Percentiles rank a stretch among this genome's conserved stretches.
Conservation (phyloP, 345 rosid genomes). For the Stellera chamaejasme region DNA sequence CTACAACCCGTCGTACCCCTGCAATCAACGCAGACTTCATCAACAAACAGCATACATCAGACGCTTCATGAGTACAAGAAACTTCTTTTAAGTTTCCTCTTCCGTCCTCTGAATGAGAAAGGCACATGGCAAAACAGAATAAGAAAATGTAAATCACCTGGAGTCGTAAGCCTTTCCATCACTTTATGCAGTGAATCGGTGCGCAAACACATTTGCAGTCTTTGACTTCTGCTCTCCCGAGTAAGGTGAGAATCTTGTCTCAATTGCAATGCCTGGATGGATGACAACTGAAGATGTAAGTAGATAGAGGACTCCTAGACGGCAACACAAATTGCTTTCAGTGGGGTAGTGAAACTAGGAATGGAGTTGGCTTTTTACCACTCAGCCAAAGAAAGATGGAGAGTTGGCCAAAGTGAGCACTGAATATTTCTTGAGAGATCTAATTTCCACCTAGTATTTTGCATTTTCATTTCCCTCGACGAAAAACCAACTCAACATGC, state of each 20-base stretch:
- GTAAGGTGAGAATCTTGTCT: constrained; percentile 53
- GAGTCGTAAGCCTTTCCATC: constrained; percentile 60
- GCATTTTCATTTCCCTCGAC: no score
- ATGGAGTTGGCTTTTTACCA: no score
- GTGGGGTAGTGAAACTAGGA: no score
- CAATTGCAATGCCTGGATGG: constrained; percentile 55
- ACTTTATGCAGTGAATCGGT: constrained; percentile 61
- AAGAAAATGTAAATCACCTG: constrained; percentile 31
- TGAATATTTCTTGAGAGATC: no score
- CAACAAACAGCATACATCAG: no score
- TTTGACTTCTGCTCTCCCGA: constrained; percentile 41
- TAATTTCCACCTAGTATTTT: no score
- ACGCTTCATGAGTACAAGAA: no score
- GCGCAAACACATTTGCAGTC: constrained; percentile 79
- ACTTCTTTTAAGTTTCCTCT: neutral
- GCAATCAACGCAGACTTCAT: constrained; percentile 4
- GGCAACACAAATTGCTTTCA: no score
- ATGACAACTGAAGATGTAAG: neutral
- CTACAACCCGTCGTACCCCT: constrained; percentile 66
- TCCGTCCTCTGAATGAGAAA: neutral
- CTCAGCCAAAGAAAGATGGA: no score
- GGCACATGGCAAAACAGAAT: neutral
- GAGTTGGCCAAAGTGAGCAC: no score
- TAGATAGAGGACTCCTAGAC: neutral
- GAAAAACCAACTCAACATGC: no score